Conservation (phyloP, 148 eudicot species). For the Amaranthus cruentus region DNA sequence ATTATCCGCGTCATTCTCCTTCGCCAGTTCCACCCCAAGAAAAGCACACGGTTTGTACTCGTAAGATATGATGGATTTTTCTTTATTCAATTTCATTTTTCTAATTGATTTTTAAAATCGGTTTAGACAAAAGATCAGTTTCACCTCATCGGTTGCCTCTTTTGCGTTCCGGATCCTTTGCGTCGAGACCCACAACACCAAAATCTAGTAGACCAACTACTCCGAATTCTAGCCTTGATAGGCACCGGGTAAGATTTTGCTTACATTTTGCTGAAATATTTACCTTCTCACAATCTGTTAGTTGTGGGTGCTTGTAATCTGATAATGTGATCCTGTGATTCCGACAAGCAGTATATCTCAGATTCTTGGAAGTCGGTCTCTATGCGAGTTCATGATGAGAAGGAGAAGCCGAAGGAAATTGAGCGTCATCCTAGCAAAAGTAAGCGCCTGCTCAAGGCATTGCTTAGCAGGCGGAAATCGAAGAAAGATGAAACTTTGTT, state of each 20-base stretch:
- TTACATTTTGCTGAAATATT: neutral
- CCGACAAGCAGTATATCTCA: conserved; percentile 38
- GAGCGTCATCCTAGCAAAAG: conserved; percentile 75
- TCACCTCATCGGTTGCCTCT: conserved; percentile 83
- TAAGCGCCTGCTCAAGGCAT: conserved; percentile 81
- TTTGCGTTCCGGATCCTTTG: conserved; percentile 66
- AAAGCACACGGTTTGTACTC: too few relatives aligned
- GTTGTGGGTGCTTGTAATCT: neutral
- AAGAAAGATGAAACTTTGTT: conserved; percentile 74
- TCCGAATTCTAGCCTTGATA: conserved; percentile 48
- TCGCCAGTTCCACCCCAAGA: too few relatives aligned
- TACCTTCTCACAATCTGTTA: neutral
- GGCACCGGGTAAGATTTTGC: conserved; percentile 45
- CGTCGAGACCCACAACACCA: conserved; percentile 52
- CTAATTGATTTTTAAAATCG: neutral
- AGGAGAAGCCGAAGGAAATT: conserved; percentile 42
- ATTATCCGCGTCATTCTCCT: too few relatives aligned
- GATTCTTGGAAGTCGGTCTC: conserved; percentile 67
- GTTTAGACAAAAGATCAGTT: conserved; percentile 60
- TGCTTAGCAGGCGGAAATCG: conserved; percentile 79
- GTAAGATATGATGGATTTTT: neutral
- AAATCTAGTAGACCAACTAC: conserved; percentile 40
- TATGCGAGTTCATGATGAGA: conserved; percentile 57
- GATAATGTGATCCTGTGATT: neutral
- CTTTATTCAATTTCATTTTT: neutral